Evolutionary conservation across 164 flowering plant species (phyloP).

Genomic region (Platanus orientalis): DNA sequence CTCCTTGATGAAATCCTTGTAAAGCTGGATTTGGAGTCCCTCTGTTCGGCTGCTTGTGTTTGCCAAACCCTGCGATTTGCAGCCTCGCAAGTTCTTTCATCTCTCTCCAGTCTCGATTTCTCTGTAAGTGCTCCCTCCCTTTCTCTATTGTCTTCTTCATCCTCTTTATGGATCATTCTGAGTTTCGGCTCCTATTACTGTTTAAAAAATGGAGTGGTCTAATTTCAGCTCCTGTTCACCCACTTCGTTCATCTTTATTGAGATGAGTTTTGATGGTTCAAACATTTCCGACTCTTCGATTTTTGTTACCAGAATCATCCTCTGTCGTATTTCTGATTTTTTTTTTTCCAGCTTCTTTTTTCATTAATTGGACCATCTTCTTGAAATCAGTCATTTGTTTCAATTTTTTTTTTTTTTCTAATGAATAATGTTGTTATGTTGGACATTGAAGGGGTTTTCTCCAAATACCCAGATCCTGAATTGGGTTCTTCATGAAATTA

Average conservation of each 20-base stretch:
- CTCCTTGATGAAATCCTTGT: slow-evolving; percentile 26
- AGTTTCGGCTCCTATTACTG: too few species aligned
- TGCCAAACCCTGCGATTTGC: slow-evolving; percentile 21
- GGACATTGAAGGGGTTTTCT: slow-evolving; percentile 27
- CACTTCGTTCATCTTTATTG: too few species aligned
- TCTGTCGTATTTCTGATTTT: too few species aligned
- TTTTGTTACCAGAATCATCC: too few species aligned
- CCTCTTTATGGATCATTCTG: too few species aligned
- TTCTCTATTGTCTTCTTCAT: background rate
- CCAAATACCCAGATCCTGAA: slow-evolving; percentile 20
- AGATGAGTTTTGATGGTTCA: too few species aligned
- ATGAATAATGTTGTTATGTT: background rate
- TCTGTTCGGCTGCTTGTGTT: slow-evolving; percentile 32
- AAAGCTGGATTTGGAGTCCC: slow-evolving; percentile 34
- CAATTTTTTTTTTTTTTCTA: too few species aligned
- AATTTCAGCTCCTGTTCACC: too few species aligned
- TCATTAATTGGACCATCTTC: background rate
- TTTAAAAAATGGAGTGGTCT: too few species aligned
- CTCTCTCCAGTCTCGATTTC: slow-evolving; percentile 30
- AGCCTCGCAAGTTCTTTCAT: slow-evolving; percentile 24
- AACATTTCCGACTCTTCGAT: too few species aligned
- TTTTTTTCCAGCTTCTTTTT: too few species aligned
- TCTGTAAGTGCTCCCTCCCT: slow-evolving; percentile 21
- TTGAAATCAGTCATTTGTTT: background rate
- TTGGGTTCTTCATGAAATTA: slow-evolving; percentile 18